These are phyloP conservation scores for Gossypium turneri DNA, from an alignment of 345 rosid species.

Conservation along the genomic window DNA sequence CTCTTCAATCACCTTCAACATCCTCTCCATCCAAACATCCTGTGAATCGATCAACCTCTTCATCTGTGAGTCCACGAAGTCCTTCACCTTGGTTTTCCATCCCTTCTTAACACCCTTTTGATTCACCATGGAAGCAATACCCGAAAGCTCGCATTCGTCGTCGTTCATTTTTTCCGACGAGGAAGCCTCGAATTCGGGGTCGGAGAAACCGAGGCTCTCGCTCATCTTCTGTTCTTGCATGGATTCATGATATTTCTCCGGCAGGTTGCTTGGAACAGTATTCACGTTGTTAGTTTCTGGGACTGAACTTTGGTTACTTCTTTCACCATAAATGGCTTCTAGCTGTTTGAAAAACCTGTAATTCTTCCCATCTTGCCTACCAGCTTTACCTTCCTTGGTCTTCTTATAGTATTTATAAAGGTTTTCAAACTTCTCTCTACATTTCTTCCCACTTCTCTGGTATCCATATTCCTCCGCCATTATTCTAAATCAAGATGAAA, in stretches of 20 bases:
- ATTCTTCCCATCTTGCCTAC: constrained; percentile 57
- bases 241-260: constrained; percentile 22
- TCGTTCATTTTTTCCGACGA: constrained; percentile 40
- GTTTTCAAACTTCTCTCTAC: constrained; percentile 63
- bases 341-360: constrained; percentile 58
- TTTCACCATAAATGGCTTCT: constrained; percentile 49
- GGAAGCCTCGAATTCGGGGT: constrained; percentile 47
- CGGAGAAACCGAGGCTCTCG: constrained; percentile 39
- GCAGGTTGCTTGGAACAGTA: constrained; percentile 13
- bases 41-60: constrained; percentile 44
- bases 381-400: constrained; percentile 58
- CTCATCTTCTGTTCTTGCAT: constrained; percentile 17
- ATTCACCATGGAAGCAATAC: constrained; percentile 46
- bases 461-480: constrained; percentile 57
- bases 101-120: constrained; percentile 24
- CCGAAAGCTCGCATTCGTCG: constrained; percentile 39
- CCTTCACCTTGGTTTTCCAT: constrained; percentile 46
- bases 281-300: constrained; percentile 22
- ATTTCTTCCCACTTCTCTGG: constrained; percentile 54
- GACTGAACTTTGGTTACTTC: constrained; percentile 19
- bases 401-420: constrained; percentile 63
- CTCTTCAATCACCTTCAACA: constrained; percentile 46
- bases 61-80: constrained; percentile 40
- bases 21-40: constrained; percentile 60
- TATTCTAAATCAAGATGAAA: constrained; percentile 27